Percentiles rank a stretch among this genome's conserved stretches.
Evolutionary conservation across 768 basidiomycete genomes (phyloP).

Genomic region (Amanita jacksonii): DNA sequence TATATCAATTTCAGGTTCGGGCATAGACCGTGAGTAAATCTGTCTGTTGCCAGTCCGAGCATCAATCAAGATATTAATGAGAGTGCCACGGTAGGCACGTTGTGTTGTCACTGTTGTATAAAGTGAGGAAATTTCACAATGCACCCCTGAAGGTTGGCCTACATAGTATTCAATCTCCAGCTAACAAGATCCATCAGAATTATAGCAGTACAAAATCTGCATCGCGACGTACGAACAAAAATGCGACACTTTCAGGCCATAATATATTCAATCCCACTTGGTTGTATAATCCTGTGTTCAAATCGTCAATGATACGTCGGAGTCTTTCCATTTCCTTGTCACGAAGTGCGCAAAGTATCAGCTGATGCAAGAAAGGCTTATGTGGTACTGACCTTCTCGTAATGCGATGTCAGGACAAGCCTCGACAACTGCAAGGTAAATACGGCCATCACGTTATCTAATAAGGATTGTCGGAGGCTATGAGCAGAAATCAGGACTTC

Average conservation of each 20-base stretch:
- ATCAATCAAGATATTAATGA: too few relatives aligned
- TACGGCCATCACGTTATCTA: conserved; percentile 75
- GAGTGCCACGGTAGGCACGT: too few relatives aligned
- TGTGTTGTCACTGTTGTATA: too few relatives aligned
- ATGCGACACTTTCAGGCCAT: conserved; percentile 78
- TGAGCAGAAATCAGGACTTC: conserved; percentile 81
- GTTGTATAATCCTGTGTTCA: conserved; percentile 73
- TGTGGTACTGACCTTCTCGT: conserved; percentile 54
- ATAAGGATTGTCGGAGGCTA: conserved; percentile 56
- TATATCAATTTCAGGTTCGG: too few relatives aligned
- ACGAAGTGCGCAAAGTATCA: neutral
- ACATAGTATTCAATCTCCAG: conserved; percentile 95
- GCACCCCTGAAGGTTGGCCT: conserved; percentile 24
- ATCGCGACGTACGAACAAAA: conserved; percentile 75
- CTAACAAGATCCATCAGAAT: conserved; percentile 27
- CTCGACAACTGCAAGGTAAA: conserved; percentile 75
- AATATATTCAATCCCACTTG: conserved; percentile 81
- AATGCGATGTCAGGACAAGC: conserved; percentile 63
- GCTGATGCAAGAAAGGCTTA: neutral
- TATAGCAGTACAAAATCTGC: neutral
- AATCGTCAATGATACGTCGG: conserved; percentile 46
- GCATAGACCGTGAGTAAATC: too few relatives aligned
- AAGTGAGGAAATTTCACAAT: too few relatives aligned
- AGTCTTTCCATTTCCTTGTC: conserved; percentile 70
- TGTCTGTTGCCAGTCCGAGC: too few relatives aligned